Evolutionary conservation across 345 rosid species (phyloP).

Genomic region (Nephelium lappaceum): DNA sequence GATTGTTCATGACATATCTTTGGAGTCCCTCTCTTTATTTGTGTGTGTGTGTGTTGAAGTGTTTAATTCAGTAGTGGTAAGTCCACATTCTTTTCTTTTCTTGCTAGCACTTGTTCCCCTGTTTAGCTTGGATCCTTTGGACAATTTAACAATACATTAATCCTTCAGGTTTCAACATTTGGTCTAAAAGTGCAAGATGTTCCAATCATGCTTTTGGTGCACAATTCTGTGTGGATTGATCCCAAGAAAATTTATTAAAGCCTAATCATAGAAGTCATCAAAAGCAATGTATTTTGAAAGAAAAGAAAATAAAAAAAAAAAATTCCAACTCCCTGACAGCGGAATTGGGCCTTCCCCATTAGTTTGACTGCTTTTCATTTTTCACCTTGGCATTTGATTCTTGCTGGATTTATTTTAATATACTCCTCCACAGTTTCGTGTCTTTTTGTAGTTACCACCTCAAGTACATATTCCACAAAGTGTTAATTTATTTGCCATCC

Average conservation of each 20-base stretch:
- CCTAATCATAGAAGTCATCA: constrained; percentile 60
- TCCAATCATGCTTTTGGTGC: constrained; percentile 48
- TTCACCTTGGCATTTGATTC: constrained; percentile 28
- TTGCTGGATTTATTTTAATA: constrained; percentile 10
- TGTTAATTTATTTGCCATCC: background rate
- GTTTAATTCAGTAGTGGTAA: constrained; percentile 12
- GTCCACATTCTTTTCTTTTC: background rate
- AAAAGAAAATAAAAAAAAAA: background rate
- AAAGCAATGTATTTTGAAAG: constrained; percentile 31
- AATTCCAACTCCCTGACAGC: constrained; percentile 33
- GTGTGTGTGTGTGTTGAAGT: no score
- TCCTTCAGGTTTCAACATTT: constrained; percentile 23
- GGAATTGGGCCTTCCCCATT: constrained; percentile 36
- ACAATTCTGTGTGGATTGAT: constrained; percentile 47
- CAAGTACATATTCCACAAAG: constrained; percentile 25
- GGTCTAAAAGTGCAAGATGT: constrained; percentile 39
- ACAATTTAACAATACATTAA: constrained; percentile 1
- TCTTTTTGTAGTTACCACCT: constrained; percentile 13
- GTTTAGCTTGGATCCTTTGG: background rate
- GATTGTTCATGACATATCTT: constrained; percentile 19
- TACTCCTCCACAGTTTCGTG: constrained; percentile 3
- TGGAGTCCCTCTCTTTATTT: background rate
- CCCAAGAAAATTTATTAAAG: constrained; percentile 45
- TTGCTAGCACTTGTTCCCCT: background rate
- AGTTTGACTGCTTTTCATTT: constrained; percentile 39